Percentiles rank a stretch among this genome's conserved stretches.
phyloP scores from a whole-genome alignment of 257 asterid genomes.

The Solanum virginianum region DNA sequence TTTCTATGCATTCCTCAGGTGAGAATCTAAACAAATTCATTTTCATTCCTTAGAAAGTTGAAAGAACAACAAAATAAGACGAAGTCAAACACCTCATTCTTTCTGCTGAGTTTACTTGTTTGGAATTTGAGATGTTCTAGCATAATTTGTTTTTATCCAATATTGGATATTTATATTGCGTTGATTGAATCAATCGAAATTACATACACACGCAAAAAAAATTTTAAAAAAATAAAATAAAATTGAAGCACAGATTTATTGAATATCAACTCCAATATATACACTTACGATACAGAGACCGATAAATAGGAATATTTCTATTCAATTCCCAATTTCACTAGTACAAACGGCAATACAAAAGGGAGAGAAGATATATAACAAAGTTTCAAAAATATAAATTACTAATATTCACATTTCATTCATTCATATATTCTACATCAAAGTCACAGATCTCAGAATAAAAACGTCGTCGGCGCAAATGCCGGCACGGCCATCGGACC shows the following conservation, averaged over 20 bases:
- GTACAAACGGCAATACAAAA: background rate
- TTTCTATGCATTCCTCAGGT: background rate
- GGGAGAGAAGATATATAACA: background rate
- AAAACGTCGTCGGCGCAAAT: conserved; percentile 33
- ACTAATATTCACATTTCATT: background rate
- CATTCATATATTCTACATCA: background rate
- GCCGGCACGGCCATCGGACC: conserved; percentile 18
- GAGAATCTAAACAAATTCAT: background rate
- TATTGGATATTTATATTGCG: background rate
- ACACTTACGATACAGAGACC: background rate
- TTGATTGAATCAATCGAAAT: background rate
- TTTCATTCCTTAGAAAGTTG: background rate
- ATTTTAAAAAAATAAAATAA: background rate
- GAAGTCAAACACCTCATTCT: background rate
- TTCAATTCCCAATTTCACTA: background rate
- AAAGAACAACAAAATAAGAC: too few species aligned
- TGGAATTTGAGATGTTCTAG: background rate
- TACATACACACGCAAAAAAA: background rate
- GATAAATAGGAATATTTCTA: background rate
- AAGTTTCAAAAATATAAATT: background rate
- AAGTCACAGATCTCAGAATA: conserved; percentile 9
- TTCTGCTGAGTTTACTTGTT: background rate
- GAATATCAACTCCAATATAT: background rate
- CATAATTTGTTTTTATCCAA: background rate
- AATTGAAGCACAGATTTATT: background rate